Percentiles rank a stretch among this genome's conserved stretches.
Evolutionary conservation across 441 rosid genomes (phyloP).

Genomic region (Iberis amara): DNA sequence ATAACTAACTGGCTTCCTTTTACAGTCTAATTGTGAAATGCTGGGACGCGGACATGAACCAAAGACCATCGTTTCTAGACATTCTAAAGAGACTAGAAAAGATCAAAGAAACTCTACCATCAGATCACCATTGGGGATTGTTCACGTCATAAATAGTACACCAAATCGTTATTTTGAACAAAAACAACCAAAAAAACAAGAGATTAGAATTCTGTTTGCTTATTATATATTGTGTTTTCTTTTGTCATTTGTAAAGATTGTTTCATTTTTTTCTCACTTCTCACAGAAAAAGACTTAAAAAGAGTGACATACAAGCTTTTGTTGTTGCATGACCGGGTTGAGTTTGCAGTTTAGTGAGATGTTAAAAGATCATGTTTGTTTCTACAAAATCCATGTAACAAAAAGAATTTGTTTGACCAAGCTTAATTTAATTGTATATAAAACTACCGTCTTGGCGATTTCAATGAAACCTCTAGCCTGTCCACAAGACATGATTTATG

Average conservation of each 20-base stretch:
- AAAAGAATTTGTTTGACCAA: constrained; percentile 2
- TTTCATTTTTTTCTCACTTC: too few relatives aligned
- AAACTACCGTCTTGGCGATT: neutral
- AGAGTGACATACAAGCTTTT: constrained; percentile 4
- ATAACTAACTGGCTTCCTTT: constrained; percentile 15
- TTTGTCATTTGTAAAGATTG: constrained; percentile 29
- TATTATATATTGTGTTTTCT: constrained; percentile 13
- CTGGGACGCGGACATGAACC: constrained; percentile 86
- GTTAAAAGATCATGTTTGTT: constrained; percentile 7
- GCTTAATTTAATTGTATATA: constrained; percentile 13
- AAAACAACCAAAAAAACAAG: constrained; percentile 14
- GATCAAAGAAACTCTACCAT: constrained; percentile 62
- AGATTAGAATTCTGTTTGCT: constrained; percentile 14
- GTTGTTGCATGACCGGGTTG: constrained; percentile 17
- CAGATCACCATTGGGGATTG: constrained; percentile 80
- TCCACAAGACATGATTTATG: constrained; percentile 1
- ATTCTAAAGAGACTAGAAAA: constrained; percentile 88
- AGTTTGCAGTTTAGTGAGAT: constrained; percentile 6
- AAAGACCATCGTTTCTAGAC: constrained; percentile 84
- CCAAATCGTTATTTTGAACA: constrained; percentile 2
- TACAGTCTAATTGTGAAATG: constrained; percentile 68
- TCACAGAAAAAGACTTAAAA: too few relatives aligned
- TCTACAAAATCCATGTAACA: constrained; percentile 1
- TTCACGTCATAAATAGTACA: constrained; percentile 45
- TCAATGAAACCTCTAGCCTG: constrained; percentile 11